phyloP scores from a whole-genome alignment of 306 rosid genomes.

The Cicer judaicum region DNA sequence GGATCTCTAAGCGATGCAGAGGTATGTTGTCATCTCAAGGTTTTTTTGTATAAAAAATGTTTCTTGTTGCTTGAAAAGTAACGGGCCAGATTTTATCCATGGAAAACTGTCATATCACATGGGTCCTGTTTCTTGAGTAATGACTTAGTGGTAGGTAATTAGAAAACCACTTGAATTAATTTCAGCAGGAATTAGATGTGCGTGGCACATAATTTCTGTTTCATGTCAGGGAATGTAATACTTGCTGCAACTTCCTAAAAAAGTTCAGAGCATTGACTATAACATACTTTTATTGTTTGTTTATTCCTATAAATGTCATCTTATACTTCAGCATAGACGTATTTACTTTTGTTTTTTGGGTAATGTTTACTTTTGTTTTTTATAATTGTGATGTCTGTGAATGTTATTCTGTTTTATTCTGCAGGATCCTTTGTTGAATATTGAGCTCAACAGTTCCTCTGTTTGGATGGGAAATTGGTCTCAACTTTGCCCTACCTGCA shows the following conservation, averaged over 20 bases:
- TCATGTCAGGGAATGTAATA: constrained; percentile 25
- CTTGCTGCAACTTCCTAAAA: constrained; percentile 33
- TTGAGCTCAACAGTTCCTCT: constrained; percentile 74
- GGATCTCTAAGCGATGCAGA: constrained; percentile 61
- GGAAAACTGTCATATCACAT: constrained; percentile 35
- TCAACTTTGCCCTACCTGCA: constrained; percentile 98
- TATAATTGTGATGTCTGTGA: constrained; percentile 2
- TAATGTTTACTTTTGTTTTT: background rate
- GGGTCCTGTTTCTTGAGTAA: constrained; percentile 28
- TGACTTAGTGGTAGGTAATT: constrained; percentile 18
- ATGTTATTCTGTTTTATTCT: constrained; percentile 40
- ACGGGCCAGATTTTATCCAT: constrained; percentile 36
- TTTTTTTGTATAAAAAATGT: constrained; percentile 22
- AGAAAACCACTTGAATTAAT: constrained; percentile 12
- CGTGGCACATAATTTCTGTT: constrained; percentile 22
- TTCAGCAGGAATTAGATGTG: constrained; percentile 26
- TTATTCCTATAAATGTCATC: constrained; percentile 14
- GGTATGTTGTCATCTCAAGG: constrained; percentile 53
- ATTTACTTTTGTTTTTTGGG: background rate
- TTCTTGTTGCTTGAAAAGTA: constrained; percentile 8
- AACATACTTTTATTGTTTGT: constrained; percentile 21
- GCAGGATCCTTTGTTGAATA: constrained; percentile 86
- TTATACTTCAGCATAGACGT: constrained; percentile 6
- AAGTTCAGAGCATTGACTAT: constrained; percentile 25
- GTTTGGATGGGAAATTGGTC: constrained; percentile 97